Evolutionary conservation across 164 flowering plant species (phyloP).

Genomic region (Cinnamomum micranthum): DNA sequence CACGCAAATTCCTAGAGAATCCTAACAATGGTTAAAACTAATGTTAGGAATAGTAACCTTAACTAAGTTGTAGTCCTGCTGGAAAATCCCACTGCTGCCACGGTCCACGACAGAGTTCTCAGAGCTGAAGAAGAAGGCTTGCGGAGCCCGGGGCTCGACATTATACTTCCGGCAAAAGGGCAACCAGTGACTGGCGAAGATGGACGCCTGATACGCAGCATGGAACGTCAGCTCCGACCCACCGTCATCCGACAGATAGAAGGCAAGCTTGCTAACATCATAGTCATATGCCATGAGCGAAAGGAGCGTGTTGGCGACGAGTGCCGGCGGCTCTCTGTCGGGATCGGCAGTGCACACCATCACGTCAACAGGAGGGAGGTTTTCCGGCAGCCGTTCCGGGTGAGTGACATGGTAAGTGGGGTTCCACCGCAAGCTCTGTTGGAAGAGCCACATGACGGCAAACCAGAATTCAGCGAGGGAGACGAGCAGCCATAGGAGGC

Average conservation of each 20-base stretch:
- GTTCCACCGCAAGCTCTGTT: slow-evolving; percentile 30
- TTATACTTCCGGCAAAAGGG: slow-evolving; percentile 27
- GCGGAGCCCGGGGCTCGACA: slow-evolving; percentile 20
- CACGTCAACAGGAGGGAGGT: slow-evolving; percentile 24
- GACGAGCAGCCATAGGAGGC: slow-evolving; percentile 16
- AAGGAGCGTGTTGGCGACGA: slow-evolving; percentile 27
- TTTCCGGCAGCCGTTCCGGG: slow-evolving; percentile 12
- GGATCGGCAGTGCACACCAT: slow-evolving; percentile 29
- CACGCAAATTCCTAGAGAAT: neutral
- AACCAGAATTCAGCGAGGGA: slow-evolving; percentile 27
- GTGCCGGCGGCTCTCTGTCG: slow-evolving; percentile 22
- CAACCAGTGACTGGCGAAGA: slow-evolving; percentile 17
- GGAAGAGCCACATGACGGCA: slow-evolving; percentile 24
- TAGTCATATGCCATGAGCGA: slow-evolving; percentile 28
- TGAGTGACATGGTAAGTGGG: slow-evolving; percentile 20
- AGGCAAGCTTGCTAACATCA: slow-evolving; percentile 18
- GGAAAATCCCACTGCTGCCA: slow-evolving; percentile 4
- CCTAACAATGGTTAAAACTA: neutral
- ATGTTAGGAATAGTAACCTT: slow-evolving; percentile 8
- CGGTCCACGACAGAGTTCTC: neutral
- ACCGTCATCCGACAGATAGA: slow-evolving; percentile 26
- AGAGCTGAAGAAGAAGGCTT: slow-evolving; percentile 12
- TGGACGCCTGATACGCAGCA: slow-evolving; percentile 20
- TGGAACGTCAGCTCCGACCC: slow-evolving; percentile 27
- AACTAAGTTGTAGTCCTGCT: slow-evolving; percentile 13